Evolutionary conservation across 306 rosid genomes (phyloP), one percentile per base, ranked within the genome.

Genomic region (Fagus sylvatica): DNA sequence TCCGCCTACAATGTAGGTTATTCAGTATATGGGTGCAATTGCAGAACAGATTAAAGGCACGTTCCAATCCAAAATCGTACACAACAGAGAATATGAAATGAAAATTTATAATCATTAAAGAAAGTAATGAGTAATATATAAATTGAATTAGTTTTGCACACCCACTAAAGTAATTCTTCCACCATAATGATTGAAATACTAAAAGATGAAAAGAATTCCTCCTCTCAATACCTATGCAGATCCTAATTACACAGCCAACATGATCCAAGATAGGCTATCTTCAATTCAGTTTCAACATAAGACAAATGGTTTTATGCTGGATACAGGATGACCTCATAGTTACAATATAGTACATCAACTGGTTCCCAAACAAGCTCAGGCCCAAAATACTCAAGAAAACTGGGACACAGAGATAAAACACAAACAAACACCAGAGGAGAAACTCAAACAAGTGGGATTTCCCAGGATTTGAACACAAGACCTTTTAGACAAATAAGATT

Each of bases 1-100:
- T 90, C 89, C 55, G 93, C 98, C 98, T 94, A 90, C 79, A 86
- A 71, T 65, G 73, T 62, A 84, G 55, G 73, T 68, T 53, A 72
- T 67, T 76, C 76, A 65, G 71, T 60, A 49, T 60, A 40, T 64
- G 69, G 73, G 64, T 61, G 56, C 43, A 70, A 49, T 59, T 64
- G 57, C 53, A 54, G n/a, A 43, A 57, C 43, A 67, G 68, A 77
- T 40, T 66, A 51, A 73, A 54, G 59, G 80, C 72, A 73, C 42
- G 61, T 49, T 79, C 28, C 37, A 66, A 74, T 53, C 48, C 37
- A 36, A 40, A 72, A 17, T 49, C 36, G 69, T 57, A 46, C 4
- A 75, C 39, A 60, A 54, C 53, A 80, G 19, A 12, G 49, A 67
- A 64, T 60, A 69, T 70, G 66, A 76, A 64, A 30, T 37, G 71